Conservation (phyloP, 768 basidiomycete species). For the Auricularia sp. region DNA sequence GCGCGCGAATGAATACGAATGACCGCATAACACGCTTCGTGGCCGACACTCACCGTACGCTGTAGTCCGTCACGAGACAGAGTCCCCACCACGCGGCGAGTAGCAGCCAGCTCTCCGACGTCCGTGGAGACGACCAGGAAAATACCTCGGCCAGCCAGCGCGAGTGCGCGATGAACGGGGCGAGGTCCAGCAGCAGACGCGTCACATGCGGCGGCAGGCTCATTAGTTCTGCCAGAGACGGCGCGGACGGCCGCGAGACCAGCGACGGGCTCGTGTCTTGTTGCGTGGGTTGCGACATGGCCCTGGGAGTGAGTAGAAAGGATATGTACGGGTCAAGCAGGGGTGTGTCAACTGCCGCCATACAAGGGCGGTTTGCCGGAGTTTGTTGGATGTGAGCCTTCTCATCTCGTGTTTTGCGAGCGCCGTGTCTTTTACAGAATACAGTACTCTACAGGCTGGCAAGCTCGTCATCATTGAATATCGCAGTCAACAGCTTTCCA, state of each 20-base stretch:
- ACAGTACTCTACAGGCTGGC: neutral
- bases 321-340: neutral
- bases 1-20: conserved; percentile 3
- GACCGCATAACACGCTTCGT: neutral
- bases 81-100: conserved; percentile 70
- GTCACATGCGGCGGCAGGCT: conserved; percentile 50
- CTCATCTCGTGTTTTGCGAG: neutral
- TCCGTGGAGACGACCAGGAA: conserved; percentile 43
- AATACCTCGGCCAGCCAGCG: conserved; percentile 38
- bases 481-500: conserved; percentile 63
- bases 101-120: conserved; percentile 56
- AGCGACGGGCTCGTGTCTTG: neutral
- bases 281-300: neutral
- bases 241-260: neutral
- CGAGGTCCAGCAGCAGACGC: conserved; percentile 50
- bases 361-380: neutral
- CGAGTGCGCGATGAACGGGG: conserved; percentile 38
- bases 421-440: neutral
- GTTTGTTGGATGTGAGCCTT: neutral
- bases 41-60: conserved; percentile 35
- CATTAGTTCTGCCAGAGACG: neutral
- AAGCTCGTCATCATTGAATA: conserved; percentile 56
- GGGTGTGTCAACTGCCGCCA: neutral
- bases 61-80: conserved; percentile 48
- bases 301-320: neutral